phyloP scores from a whole-genome alignment of 768 basidiomycete genomes.

The Botryobasidium botryosum region DNA sequence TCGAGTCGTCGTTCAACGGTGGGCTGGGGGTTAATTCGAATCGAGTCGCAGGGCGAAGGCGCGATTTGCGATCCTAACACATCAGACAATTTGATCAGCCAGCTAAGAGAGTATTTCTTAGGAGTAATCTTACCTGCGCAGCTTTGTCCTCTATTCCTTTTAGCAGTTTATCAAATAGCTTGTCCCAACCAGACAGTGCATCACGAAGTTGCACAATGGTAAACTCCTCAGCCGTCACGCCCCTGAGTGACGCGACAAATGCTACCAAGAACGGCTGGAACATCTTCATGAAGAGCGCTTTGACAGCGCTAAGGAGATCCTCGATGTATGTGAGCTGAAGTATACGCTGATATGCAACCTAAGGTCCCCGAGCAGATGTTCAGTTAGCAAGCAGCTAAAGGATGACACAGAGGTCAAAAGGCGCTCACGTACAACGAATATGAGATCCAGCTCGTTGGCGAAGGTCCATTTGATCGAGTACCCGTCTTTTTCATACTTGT shows the following conservation, averaged over 20 bases:
- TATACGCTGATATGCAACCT: slow-evolving; percentile 96
- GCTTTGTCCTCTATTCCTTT: slow-evolving; percentile 60
- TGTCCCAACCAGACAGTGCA: slow-evolving; percentile 76
- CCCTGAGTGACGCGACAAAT: slow-evolving; percentile 71
- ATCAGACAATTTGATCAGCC: too few relatives aligned
- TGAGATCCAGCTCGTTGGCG: slow-evolving; percentile 87
- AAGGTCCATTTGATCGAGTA: slow-evolving; percentile 91
- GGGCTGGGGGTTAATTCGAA: slow-evolving; percentile 13
- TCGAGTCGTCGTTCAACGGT: slow-evolving; percentile 33
- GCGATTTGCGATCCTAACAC: slow-evolving; percentile 54
- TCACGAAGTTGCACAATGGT: too few relatives aligned
- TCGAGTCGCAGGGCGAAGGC: slow-evolving; percentile 26
- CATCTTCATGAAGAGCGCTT: slow-evolving; percentile 69
- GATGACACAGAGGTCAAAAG: neutral
- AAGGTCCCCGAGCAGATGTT: slow-evolving; percentile 2
- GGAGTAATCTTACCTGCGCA: slow-evolving; percentile 44
- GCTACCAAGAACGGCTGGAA: slow-evolving; percentile 71
- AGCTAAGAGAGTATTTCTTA: too few relatives aligned
- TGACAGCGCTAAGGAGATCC: slow-evolving; percentile 64
- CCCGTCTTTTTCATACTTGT: slow-evolving; percentile 85
- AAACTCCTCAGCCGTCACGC: slow-evolving; percentile 31
- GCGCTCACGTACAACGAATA: slow-evolving; percentile 65
- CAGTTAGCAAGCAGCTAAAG: neutral
- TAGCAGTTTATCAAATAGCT: slow-evolving; percentile 58
- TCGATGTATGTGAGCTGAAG: slow-evolving; percentile 89